phyloP scores from a whole-genome alignment of 805 yeast species.

The Starmerella stellata region DNA sequence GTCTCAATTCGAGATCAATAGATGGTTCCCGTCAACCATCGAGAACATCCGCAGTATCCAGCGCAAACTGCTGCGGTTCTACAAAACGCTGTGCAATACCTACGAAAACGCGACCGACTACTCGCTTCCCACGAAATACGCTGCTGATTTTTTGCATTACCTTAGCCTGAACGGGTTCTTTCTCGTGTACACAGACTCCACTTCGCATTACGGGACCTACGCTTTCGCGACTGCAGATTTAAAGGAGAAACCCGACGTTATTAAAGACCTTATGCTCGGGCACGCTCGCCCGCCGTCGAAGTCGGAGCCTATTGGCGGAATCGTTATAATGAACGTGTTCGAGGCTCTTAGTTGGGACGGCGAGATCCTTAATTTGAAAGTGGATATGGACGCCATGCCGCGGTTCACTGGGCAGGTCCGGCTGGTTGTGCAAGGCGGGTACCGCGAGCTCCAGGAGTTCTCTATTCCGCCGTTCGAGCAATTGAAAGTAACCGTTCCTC shows the following conservation, averaged over 20 bases:
- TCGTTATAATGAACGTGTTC: slow-evolving; percentile 55
- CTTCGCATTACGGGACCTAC: slow-evolving; percentile 40
- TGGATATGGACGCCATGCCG: slow-evolving; percentile 21
- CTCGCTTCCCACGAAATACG: slow-evolving; percentile 18
- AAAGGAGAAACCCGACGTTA: slow-evolving; percentile 23
- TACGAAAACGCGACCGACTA: slow-evolving; percentile 51
- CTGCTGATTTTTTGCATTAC: slow-evolving; percentile 36
- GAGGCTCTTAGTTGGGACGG: slow-evolving; percentile 91
- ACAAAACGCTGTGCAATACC: slow-evolving; percentile 43
- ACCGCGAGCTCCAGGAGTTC: slow-evolving; percentile 33
- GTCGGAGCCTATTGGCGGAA: slow-evolving; percentile 31
- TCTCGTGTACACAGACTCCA: slow-evolving; percentile 51
- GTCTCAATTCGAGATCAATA: slow-evolving; percentile 29
- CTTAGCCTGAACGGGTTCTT: slow-evolving; percentile 54
- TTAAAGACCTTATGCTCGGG: slow-evolving; percentile 20
- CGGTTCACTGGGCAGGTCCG: slow-evolving; percentile 49
- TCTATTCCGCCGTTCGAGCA: slow-evolving; percentile 6
- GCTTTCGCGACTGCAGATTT: slow-evolving; percentile 55
- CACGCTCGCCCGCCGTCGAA: slow-evolving; percentile 18
- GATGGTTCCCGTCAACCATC: slow-evolving; percentile 31
- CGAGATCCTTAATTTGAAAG: slow-evolving; percentile 37
- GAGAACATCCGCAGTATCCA: slow-evolving; percentile 35
- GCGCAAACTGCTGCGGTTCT: slow-evolving; percentile 66
- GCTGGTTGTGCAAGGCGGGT: slow-evolving; percentile 54
- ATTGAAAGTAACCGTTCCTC: slow-evolving; percentile 8